Conservation (phyloP, 352 stramenopile species). For the Poterioochromonas sp. region DNA sequence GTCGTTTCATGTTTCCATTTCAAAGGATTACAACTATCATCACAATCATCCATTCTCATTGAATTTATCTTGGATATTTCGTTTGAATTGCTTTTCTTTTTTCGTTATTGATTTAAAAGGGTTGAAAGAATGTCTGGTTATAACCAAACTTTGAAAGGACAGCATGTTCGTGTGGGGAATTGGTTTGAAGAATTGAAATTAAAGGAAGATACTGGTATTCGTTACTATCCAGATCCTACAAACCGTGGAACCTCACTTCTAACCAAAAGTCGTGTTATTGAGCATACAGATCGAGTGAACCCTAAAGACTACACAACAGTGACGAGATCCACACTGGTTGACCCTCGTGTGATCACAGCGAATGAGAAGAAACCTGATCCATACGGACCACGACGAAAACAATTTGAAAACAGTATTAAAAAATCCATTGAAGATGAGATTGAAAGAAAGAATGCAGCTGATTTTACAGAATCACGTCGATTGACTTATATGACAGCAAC, state of each 20-base stretch:
- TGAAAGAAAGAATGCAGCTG: neutral
- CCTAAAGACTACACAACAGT: conserved; percentile 3
- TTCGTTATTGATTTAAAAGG: too few relatives aligned
- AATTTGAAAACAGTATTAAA: neutral
- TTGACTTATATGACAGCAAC: neutral
- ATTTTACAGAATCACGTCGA: neutral
- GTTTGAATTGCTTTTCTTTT: too few relatives aligned
- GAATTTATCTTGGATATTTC: too few relatives aligned
- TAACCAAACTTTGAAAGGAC: neutral
- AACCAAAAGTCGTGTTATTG: neutral
- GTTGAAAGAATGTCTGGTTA: too few relatives aligned
- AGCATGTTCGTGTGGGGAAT: conserved; percentile 2
- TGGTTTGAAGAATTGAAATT: conserved; percentile 26
- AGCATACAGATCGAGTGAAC: neutral
- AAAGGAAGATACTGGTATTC: conserved; percentile 19
- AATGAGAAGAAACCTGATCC: neutral
- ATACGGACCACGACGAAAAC: neutral
- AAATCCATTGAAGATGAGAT: neutral
- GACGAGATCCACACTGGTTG: neutral
- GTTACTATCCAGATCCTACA: conserved; percentile 1
- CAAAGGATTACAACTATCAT: too few relatives aligned
- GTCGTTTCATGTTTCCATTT: too few relatives aligned
- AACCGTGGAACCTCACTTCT: neutral
- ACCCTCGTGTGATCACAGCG: neutral
- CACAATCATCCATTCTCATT: too few relatives aligned